Base-by-base conservation (phyloP, 2,329 filamentous ascomycete species). In the Fusarium sp. region DNA sequence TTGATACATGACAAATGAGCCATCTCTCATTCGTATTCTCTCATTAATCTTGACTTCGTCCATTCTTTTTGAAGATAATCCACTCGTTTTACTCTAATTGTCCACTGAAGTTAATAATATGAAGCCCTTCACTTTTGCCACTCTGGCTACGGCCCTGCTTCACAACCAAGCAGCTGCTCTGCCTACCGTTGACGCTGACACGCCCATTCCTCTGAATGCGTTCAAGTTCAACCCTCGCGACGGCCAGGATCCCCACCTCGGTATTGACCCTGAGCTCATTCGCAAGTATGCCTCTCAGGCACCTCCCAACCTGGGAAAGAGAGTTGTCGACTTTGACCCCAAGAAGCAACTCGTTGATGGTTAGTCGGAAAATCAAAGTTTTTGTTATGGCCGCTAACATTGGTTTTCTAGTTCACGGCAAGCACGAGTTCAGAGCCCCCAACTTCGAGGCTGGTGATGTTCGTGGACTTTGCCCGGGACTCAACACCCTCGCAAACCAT, bases 401-500 rank as follows among this genome's bases (percentile, higher is more conserved):
- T n/a, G n/a, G n/a, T n/a, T n/a, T 15, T 28, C 1, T 12, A 68
- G 66, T 69, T 5, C 66, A 69, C 3, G 66, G 66, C 1, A 26
- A 69, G 4, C 66, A 69, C 39, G 56, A 65, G 41, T 69, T 69
- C n/a, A 63, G 37, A 6, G 37, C 57, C 20, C 64, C 68, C 2
- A 43, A 66, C 9, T 69, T 48, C 44, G 68, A 71, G 0, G 61
- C 46, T 31, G 68, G 68, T 10, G 68, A 71, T 4, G 28, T 71
- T 31, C 61, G 68, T 20, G 68, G 68, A 23, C 68, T 71, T 33
- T 71, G 68, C 54, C 68, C 68, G 12, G 68, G 68, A 8, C 16
- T 71, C 15, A 71, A 71, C 26, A 71, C 68, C 4, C 49, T 71
- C 5, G 68, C 68, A 5, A 71, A 71, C 57, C 68, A 71, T 49